A percentile compares a stretch with the other conserved stretches of the same genome.
Conservation (phyloP, 2,329 filamentous ascomycete species). For the Verticillium longisporum region DNA sequence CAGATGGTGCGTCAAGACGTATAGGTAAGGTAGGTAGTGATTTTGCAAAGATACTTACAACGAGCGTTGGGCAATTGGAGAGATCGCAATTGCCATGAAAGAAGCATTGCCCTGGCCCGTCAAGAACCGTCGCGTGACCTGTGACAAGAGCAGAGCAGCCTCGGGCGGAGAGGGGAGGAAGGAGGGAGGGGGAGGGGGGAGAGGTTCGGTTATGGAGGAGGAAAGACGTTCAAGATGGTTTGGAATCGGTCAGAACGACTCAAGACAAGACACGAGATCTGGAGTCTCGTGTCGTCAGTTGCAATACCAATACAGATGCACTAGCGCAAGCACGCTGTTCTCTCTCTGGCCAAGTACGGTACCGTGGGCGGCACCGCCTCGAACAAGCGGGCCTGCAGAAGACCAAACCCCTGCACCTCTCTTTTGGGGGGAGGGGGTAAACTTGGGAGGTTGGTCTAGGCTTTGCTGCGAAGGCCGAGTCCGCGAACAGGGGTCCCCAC, state of each 20-base stretch:
- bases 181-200: neutral
- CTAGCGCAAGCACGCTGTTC: neutral
- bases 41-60: neutral
- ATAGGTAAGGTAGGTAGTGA: neutral
- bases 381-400: slow-evolving; percentile 11
- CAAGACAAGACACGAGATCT: slow-evolving; percentile 1
- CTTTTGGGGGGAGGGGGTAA: neutral
- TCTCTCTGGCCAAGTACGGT: neutral
- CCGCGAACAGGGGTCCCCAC: slow-evolving; percentile 10
- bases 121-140: neutral
- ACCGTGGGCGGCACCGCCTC: slow-evolving; percentile 4
- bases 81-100: neutral
- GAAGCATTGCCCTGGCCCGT: neutral
- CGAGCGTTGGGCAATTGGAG: slow-evolving; percentile 1
- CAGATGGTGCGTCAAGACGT: neutral
- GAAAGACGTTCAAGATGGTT: neutral
- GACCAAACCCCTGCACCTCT: neutral
- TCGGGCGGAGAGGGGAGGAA: neutral
- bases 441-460: neutral
- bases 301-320: neutral
- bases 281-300: neutral
- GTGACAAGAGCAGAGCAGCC: neutral
- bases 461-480: neutral
- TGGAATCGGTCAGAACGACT: slow-evolving; percentile 1
- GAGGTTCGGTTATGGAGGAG: slow-evolving; percentile 2